Evolutionary conservation across 179 eudicot genomes (phyloP).

Genomic region (Beta lomatogona): DNA sequence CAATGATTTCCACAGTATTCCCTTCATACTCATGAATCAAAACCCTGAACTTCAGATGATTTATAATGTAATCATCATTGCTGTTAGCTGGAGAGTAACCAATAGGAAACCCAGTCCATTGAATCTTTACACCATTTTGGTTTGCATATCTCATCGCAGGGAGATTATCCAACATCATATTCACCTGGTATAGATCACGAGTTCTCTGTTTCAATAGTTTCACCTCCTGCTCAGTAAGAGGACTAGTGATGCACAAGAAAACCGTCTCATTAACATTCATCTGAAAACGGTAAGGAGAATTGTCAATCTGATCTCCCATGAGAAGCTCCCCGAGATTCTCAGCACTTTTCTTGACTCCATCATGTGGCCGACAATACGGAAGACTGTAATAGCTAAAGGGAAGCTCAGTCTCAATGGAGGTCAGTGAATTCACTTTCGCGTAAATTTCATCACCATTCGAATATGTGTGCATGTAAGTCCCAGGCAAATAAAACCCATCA

Average conservation of each 20-base stretch:
- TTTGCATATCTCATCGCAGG: slow-evolving; percentile 68
- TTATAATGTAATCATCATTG: slow-evolving; percentile 62
- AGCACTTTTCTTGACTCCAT: slow-evolving; percentile 69
- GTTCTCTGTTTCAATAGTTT: slow-evolving; percentile 76
- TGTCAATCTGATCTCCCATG: slow-evolving; percentile 82
- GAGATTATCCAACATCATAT: slow-evolving; percentile 72
- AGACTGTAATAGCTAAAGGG: slow-evolving; percentile 76
- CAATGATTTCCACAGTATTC: slow-evolving; percentile 53
- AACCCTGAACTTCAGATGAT: slow-evolving; percentile 69
- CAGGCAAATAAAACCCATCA: slow-evolving; percentile 73
- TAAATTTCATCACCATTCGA: slow-evolving; percentile 39
- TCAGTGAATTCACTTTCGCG: slow-evolving; percentile 74
- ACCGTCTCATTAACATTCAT: slow-evolving; percentile 65
- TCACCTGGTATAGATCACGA: slow-evolving; percentile 75
- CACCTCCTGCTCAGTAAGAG: slow-evolving; percentile 54
- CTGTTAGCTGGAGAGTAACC: slow-evolving; percentile 60
- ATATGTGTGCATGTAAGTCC: slow-evolving; percentile 75
- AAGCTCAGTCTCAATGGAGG: slow-evolving; percentile 77
- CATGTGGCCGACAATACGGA: slow-evolving; percentile 64
- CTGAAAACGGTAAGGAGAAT: slow-evolving; percentile 68
- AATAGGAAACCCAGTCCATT: slow-evolving; percentile 81
- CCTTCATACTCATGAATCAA: slow-evolving; percentile 79
- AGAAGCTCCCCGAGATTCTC: slow-evolving; percentile 84
- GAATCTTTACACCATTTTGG: slow-evolving; percentile 58
- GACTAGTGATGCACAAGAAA: slow-evolving; percentile 56